Evolutionary conservation across 768 basidiomycete species (phyloP), one percentile per base, ranked within the genome.

Genomic region (Calocybe cyanea): DNA sequence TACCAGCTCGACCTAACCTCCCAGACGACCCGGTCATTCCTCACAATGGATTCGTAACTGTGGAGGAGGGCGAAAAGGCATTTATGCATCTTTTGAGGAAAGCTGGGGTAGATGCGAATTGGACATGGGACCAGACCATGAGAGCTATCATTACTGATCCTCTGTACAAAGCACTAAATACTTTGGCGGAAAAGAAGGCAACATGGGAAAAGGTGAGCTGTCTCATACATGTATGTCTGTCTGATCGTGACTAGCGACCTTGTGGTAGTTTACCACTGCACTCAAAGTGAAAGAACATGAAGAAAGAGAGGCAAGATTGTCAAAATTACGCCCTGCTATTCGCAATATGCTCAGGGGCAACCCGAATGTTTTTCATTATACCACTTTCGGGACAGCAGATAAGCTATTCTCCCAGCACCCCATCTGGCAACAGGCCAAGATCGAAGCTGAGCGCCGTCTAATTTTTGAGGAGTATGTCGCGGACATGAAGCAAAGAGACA

Each of bases 61-160:
- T 82, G 9, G 89, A 91, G 57, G 92, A 96, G 57, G 93, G 92
- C 17, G 93, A 96, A 64, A 88, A 89, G 60, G 96, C 94, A 10
- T 99, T 99, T 64, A 81, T 83, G 58, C 89, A 89, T 68, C 71
- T 99, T 46, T 67, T 99, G 55, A 78, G 85, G 56, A 92, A 91
- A 67, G 86, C 89, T 37, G 90, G 90, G 24, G 87, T 98, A 34
- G 90, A 92, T 65, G 83, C 87, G 36, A 84, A 77, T 52, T 97
- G 91, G 89, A 92, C 92, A 28, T 99, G 96, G 96, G 96, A 99
- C 64, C 84, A 90, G 69, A 92, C 93, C 42, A 96, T 98, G 90
- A 80, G 94, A 61, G 87, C 91, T 57, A 92, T 96, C 65, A 95
- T 99, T 66, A 97, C 92, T 57, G 95, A 98, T 72, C 95, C 96